These are phyloP conservation scores for Keithomyces neogunnii DNA, from an alignment of 2,329 filamentous ascomycete species.

Conservation along the genomic window DNA sequence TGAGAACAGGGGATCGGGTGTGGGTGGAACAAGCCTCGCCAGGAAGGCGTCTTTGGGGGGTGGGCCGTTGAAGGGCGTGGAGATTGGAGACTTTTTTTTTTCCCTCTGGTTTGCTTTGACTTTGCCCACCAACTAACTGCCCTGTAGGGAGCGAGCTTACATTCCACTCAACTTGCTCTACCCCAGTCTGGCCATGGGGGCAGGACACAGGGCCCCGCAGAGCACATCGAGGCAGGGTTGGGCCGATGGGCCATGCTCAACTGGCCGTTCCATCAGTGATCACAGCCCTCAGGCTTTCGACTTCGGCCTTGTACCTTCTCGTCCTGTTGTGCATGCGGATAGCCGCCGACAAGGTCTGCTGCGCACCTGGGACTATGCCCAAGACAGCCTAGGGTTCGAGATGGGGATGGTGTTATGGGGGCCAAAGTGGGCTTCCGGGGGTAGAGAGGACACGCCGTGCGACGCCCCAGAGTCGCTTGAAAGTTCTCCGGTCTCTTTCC, in stretches of 20 bases:
- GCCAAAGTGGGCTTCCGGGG: not conserved
- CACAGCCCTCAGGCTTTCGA: not conserved
- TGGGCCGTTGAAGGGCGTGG: conserved; percentile 1
- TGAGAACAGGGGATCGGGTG: conserved; percentile 5
- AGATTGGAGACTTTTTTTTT: not conserved
- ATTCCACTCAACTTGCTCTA: not conserved
- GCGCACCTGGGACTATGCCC: conserved; percentile 1
- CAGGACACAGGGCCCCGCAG: conserved; percentile 5
- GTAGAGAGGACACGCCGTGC: not conserved
- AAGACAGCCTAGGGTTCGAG: conserved; percentile 5
- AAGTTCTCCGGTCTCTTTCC: not conserved
- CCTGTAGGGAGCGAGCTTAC: no score
- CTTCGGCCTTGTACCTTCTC: conserved; percentile 9
- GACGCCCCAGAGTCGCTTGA: not conserved
- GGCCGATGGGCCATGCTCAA: not conserved
- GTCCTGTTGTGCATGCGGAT: conserved; percentile 22
- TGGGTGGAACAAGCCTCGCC: conserved; percentile 3
- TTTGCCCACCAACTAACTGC: not conserved
- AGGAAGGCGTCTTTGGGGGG: conserved; percentile 4
- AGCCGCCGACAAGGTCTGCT: conserved; percentile 18
- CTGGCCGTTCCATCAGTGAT: not conserved
- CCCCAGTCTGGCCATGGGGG: not conserved
- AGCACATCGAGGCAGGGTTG: not conserved
- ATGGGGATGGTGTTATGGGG: conserved; percentile 4
- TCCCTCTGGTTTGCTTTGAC: no score